phyloP scores from a whole-genome alignment of 2,329 filamentous ascomycete genomes.

The Phyllosticta ampelicida region DNA sequence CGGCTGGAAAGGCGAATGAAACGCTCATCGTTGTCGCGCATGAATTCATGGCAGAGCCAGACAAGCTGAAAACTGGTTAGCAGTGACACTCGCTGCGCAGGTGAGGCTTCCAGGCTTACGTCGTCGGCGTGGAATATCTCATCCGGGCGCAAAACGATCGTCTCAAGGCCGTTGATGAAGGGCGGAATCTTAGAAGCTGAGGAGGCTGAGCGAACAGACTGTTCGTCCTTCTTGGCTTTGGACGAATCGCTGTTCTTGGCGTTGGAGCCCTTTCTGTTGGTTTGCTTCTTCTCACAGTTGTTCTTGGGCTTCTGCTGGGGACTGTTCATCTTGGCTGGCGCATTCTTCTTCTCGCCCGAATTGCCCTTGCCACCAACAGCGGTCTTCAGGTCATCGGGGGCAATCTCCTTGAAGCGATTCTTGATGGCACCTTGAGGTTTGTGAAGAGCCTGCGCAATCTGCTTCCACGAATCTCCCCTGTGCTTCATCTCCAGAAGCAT shows the following conservation, averaged over 20 bases:
- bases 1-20: constrained; percentile 38
- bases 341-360: constrained; percentile 10
- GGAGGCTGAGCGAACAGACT: background rate
- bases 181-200: constrained; percentile 16
- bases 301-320: background rate
- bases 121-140: constrained; percentile 24
- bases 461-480: constrained; percentile 20
- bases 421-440: constrained; percentile 16
- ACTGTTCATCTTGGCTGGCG: constrained; percentile 1
- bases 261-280: constrained; percentile 15
- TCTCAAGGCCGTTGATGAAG: constrained; percentile 13
- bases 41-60: constrained; percentile 29
- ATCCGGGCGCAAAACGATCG: constrained; percentile 15
- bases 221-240: background rate
- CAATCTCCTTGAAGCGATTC: constrained; percentile 27
- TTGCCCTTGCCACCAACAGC: constrained; percentile 11
- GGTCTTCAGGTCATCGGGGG: constrained; percentile 12
- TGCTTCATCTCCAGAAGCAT: constrained; percentile 28
- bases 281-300: constrained; percentile 9
- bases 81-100: background rate
- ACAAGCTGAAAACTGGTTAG: constrained; percentile 16
- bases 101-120: background rate
- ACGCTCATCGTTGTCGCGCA: constrained; percentile 31
- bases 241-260: constrained; percentile 10
- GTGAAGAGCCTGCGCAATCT: constrained; percentile 21